Percentiles rank a stretch among this genome's conserved stretches.
Evolutionary conservation across 768 basidiomycete species (phyloP).

Genomic region (Suillus weaverae): DNA sequence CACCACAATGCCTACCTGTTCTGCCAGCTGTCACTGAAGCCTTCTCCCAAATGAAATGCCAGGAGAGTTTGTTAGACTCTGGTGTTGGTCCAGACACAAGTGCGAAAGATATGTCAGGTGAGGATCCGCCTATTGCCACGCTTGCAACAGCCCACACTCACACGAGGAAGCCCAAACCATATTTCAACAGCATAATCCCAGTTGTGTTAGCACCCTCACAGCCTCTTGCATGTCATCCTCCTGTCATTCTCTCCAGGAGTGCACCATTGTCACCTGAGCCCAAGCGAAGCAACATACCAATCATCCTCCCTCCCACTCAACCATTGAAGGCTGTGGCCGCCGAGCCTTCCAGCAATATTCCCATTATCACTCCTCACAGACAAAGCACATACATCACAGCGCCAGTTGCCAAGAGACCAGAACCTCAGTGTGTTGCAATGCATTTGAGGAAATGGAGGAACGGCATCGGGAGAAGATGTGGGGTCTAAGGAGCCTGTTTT

Average conservation of each 20-base stretch:
- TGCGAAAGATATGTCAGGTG: constrained; percentile 35
- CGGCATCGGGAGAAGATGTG: constrained; percentile 84
- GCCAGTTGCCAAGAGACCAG: constrained; percentile 49
- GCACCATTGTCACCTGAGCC: constrained; percentile 19
- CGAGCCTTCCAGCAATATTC: constrained; percentile 36
- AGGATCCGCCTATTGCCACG: constrained; percentile 32
- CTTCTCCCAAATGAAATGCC: constrained; percentile 63
- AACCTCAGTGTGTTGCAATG: constrained; percentile 60
- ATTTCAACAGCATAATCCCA: constrained; percentile 24
- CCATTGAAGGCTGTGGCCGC: constrained; percentile 36
- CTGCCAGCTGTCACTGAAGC: constrained; percentile 77
- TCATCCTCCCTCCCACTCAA: constrained; percentile 31
- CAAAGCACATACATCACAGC: constrained; percentile 29
- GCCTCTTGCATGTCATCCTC: constrained; percentile 24
- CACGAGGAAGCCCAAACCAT: constrained; percentile 21
- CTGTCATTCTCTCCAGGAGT: constrained; percentile 24
- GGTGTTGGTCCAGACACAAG: constrained; percentile 28
- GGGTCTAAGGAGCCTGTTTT: constrained; percentile 42
- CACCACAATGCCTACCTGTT: constrained; percentile 49
- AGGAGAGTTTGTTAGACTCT: constrained; percentile 65
- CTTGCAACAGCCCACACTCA: constrained; percentile 15
- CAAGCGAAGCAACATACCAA: constrained; percentile 28
- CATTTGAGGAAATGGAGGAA: constrained; percentile 82
- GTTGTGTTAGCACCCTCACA: constrained; percentile 24
- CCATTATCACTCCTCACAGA: constrained; percentile 48